phyloP scores from a whole-genome alignment of 352 stramenopile genomes.

The Globisporangium spiculum region DNA sequence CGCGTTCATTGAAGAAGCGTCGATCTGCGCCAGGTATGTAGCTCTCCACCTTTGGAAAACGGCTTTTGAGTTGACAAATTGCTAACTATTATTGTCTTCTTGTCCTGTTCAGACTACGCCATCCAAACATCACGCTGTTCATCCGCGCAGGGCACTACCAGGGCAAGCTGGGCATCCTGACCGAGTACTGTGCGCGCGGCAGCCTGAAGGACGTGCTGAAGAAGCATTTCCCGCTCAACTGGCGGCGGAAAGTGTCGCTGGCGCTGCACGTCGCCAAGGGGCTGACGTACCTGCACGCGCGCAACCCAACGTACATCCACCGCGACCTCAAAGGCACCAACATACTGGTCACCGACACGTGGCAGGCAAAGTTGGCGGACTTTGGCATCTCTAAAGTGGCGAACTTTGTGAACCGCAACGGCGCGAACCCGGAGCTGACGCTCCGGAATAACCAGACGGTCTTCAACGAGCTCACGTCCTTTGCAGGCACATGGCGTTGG shows the following conservation, averaged over 20 bases:
- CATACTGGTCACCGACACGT: slow-evolving; percentile 75
- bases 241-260: slow-evolving; percentile 58
- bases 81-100: background rate
- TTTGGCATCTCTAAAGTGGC: slow-evolving; percentile 75
- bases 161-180: slow-evolving; percentile 60
- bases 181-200: slow-evolving; percentile 63
- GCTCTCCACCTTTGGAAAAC: background rate
- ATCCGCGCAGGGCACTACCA: slow-evolving; percentile 64
- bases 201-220: slow-evolving; percentile 63
- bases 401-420: slow-evolving; percentile 40
- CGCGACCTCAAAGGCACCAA: slow-evolving; percentile 73
- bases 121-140: slow-evolving; percentile 76
- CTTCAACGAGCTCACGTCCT: slow-evolving; percentile 36
- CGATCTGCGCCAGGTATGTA: slow-evolving; percentile 34
- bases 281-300: slow-evolving; percentile 73
- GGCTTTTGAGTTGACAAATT: background rate
- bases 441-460: slow-evolving; percentile 22
- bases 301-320: slow-evolving; percentile 68
- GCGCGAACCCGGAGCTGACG: slow-evolving; percentile 30
- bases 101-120: slow-evolving; percentile 29
- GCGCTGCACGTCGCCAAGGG: slow-evolving; percentile 68
- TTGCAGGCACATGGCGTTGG: slow-evolving; percentile 72
- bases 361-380: slow-evolving; percentile 72
- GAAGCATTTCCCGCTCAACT: slow-evolving; percentile 54
- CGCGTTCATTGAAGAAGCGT: slow-evolving; percentile 70